Evolutionary conservation across 2,329 filamentous ascomycete species (phyloP), one percentile per base, ranked within the genome.

Genomic region (Intubia oerlemansii): DNA sequence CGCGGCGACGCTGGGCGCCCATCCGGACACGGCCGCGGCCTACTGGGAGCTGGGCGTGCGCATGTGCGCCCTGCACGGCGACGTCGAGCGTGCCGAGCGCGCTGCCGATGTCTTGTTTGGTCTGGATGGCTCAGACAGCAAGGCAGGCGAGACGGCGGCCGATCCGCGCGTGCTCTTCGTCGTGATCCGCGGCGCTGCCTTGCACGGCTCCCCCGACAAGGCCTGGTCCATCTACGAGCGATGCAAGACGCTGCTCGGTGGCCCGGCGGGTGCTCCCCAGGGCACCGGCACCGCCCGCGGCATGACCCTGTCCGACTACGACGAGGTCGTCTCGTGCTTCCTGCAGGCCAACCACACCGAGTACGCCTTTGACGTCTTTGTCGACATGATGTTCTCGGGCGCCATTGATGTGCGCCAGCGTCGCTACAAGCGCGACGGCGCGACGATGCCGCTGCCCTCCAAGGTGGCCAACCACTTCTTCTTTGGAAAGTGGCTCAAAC

Each of bases 401-500:
- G 44, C 54, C 25, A 47, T 67, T 30, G 54, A 65, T 32, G 42
- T 65, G 27, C 52, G 51, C 29, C 52, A 51, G 32, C 44, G 28
- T 14, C n/a, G 12, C 3, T 15, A 24, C n/a, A 20, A 15, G 11
- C 15, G 5, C 7, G 7, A 24, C 10, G 18, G n/a, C 10, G 15
- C 10, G 24, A 11, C 19, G 13, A 14, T 10, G 23, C 7, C 10
- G 28, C 48, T 67, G 32, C 62, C 63, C 1, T 51, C 53, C 1
- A 49, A 54, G 7, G 48, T 68, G 22, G 56, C 53, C 28, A 88
- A 90, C 47, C 71, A 74, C 36, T 85, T 81, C 49, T 79, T 92
- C 48, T 76, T 82, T 38, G 77, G 74, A 19, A 84, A 80, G 41
- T 92, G 82, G 84, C 62, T 91, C 42, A 85, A 85, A 48, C 69